Evolutionary conservation across 257 asterid genomes (phyloP).

Genomic region (Solanum appendiculatum): DNA sequence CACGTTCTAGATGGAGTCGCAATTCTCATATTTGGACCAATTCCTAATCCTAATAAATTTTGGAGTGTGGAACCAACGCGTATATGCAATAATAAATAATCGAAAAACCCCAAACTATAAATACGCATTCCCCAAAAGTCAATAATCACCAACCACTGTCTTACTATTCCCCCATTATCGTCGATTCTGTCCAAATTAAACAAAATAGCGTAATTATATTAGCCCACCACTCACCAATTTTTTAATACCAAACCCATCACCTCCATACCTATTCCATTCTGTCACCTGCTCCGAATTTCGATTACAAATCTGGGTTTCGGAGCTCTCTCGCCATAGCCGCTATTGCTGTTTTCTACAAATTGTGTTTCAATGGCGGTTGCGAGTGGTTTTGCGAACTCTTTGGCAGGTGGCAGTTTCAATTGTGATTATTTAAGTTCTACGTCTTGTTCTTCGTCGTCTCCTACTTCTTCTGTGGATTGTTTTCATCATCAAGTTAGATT

Average conservation of each 20-base stretch:
- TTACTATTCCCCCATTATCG: not conserved
- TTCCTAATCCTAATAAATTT: not conserved
- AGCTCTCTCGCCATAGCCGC: slow-evolving; percentile 4
- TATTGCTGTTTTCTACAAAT: not conserved
- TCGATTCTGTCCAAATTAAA: not conserved
- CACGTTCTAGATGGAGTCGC: not conserved
- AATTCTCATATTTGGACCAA: not conserved
- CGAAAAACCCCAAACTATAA: not conserved
- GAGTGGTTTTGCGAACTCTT: not conserved
- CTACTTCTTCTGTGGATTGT: slow-evolving; percentile 16
- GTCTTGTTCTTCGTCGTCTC: slow-evolving; percentile 4
- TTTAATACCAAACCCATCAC: not conserved
- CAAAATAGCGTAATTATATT: not conserved
- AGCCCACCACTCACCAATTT: not conserved
- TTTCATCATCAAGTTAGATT: slow-evolving; percentile 15
- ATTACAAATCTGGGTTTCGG: not conserved
- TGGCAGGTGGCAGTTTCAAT: not conserved
- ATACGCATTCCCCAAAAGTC: not conserved
- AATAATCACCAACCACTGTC: not conserved
- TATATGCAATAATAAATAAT: not conserved
- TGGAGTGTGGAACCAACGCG: slow-evolving; percentile 6
- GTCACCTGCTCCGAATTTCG: not conserved
- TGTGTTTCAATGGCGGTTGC: slow-evolving; percentile 2
- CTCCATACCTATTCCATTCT: not conserved
- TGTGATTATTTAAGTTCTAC: not conserved